Base-by-base conservation (phyloP, 1,284 basidiomycete species). In the Sanghuangporus weigelae region DNA sequence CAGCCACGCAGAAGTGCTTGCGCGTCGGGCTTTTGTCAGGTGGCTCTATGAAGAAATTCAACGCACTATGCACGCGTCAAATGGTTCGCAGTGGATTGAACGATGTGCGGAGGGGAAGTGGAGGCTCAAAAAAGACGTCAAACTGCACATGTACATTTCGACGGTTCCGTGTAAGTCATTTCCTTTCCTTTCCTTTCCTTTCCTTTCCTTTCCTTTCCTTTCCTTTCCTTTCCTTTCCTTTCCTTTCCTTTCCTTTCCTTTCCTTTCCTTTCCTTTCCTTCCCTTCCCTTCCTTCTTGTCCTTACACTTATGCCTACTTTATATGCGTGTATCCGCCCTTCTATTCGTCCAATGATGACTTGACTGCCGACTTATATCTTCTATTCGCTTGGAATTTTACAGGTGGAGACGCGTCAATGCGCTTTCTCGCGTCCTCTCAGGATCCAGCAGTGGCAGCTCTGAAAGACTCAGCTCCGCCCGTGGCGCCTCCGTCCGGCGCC, bases 331-430 rank as follows among this genome's bases (percentile, higher is more conserved):
- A 0, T 11, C 36, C 11, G 51, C 48, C 39, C 31, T 48, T 35
- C 51, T 54, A 35, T 38, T 16, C 36, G 53, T 38, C 53, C 14
- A n/a, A n/a, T n/a, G 21, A 5, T 42, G 40, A 12, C n/a, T n/a
- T 36, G 51, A 26, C 14, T 26, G 2, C 21, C 10, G 51, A n/a
- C 11, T 53, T 53, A 19, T 61, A 16, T 11, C 40, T 40, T 63
- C 48, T 38, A 48, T 19, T 48, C n/a, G n/a, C 39, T 53, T 36
- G 19, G n/a, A 14, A 26, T 36, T 12, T 36, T 16, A 11, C 67
- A 95, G 94, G 94, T 70, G 95, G 95, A 6, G 95, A 97, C 69
- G 92, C 93, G 1, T 97, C 95, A 5, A 96, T 83, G 69, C 81
- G 89, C 2, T 84, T 86, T 67, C 82, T 96, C 3, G 87, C 93